A percentile compares a stretch with the other conserved stretches of the same genome.
phyloP scores from a whole-genome alignment of 441 rosid species.

The Capsella rubella region DNA sequence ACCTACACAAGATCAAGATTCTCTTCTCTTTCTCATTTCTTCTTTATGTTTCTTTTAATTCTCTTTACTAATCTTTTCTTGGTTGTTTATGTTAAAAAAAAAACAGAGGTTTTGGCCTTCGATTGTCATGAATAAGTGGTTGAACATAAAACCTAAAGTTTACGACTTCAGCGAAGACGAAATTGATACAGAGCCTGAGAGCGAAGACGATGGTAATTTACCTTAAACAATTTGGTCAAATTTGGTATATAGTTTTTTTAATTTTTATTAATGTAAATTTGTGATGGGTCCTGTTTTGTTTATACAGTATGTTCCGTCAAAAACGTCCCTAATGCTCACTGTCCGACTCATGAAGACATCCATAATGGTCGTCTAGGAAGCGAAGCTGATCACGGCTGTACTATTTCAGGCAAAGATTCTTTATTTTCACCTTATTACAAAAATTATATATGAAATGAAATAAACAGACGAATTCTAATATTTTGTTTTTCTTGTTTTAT shows the following conservation, averaged over 20 bases:
- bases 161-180: constrained; percentile 97
- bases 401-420: constrained; percentile 61
- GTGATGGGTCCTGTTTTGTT: constrained; percentile 19
- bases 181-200: constrained; percentile 84
- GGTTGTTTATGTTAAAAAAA: neutral
- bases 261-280: constrained; percentile 32
- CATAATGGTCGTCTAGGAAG: constrained; percentile 40
- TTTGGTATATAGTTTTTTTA: neutral
- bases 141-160: constrained; percentile 83
- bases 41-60: neutral
- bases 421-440: neutral
- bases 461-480: neutral
- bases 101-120: constrained; percentile 96
- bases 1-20: neutral
- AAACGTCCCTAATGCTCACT: constrained; percentile 47
- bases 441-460: neutral
- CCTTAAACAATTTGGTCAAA: constrained; percentile 51
- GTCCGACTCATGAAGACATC: constrained; percentile 44
- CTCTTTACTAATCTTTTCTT: neutral
- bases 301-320: constrained; percentile 69
- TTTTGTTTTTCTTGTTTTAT: neutral
- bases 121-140: constrained; percentile 97
- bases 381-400: constrained; percentile 48
- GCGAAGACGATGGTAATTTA: constrained; percentile 87
- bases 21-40: constrained; percentile 7